These are phyloP conservation scores for Trifolium fragiferum DNA, from an alignment of 306 rosid genomes.

Conservation along the genomic window DNA sequence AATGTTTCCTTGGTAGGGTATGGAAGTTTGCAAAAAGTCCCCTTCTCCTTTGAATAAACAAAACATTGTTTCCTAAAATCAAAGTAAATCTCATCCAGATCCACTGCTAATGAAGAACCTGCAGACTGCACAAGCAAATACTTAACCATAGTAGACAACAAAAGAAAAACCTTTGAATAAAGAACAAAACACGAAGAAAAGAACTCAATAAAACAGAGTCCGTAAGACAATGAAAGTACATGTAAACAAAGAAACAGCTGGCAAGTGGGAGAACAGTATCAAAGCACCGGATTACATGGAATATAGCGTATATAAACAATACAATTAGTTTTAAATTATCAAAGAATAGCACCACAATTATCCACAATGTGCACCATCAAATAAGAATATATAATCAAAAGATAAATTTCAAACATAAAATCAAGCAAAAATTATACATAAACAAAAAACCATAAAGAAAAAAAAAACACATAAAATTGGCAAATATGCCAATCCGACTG, in stretches of 20 bases:
- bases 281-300: constrained; percentile 13
- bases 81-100: constrained; percentile 84
- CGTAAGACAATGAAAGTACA: constrained; percentile 23
- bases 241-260: constrained; percentile 33
- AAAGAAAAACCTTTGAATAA: constrained; percentile 23
- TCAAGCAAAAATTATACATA: background rate
- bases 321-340: constrained; percentile 8
- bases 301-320: background rate
- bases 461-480: background rate
- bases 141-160: constrained; percentile 29
- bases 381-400: constrained; percentile 15
- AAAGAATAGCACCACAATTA: constrained; percentile 19
- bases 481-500: background rate
- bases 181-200: constrained; percentile 6
- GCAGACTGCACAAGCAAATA: constrained; percentile 61
- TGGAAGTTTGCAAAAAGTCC: constrained; percentile 81
- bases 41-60: constrained; percentile 74
- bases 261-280: constrained; percentile 1
- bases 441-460: background rate
- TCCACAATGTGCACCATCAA: background rate
- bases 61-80: constrained; percentile 94
- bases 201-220: constrained; percentile 10
- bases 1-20: constrained; percentile 92
- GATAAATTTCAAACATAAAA: constrained; percentile 7
- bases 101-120: constrained; percentile 61